Base-by-base conservation (phyloP, 768 basidiomycete species). In the Porpolomopsis calyptriformis region DNA sequence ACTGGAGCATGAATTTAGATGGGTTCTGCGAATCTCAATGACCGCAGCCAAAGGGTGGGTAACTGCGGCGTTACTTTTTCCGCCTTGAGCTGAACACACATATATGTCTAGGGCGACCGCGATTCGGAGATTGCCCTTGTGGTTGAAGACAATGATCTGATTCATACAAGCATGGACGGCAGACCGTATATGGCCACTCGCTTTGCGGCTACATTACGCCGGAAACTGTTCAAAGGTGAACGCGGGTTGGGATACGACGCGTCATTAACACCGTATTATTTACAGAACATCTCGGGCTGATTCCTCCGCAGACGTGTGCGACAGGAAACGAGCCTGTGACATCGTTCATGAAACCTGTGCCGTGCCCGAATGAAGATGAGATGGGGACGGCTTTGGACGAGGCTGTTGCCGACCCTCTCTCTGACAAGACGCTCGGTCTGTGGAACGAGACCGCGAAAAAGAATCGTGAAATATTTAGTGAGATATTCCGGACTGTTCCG, bases 41-140 rank as follows among this genome's bases (percentile, higher is more conserved):
- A 93, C 55, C 80, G 89, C 11, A 83, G 80, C 45, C 87, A 89
- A 63, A 82, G 75, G 73, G 82, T 75, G 49, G 31, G 61, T 31
- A 3, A 16, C 23, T 24, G 6, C 7, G 11, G 26, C 3, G 31
- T 3, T 19, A 16, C 25, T 23, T 41, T 6, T 27, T 22, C 3
- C 16, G 3, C 24, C 29, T n/a, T 4, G 18, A 46, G 14, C 23
- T 22, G 23, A 41, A 20, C 49, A 52, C 39, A 55, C 10, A 24
- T 26, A 8, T 7, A 35, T 33, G 8, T 18, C 1, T 46, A 84
- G 80, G 93, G 93, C 20, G 85, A 94, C 52, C 90, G 89, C 26
- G 91, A 94, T 62, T 94, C 90, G 1, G 96, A 98, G 65, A 94
- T 97, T 52, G 88, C 86, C 5, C 64, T 96, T 6, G 80, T 97